phyloP scores from a whole-genome alignment of 495 filamentous ascomycete genomes.

The Penicillium mononematosum region DNA sequence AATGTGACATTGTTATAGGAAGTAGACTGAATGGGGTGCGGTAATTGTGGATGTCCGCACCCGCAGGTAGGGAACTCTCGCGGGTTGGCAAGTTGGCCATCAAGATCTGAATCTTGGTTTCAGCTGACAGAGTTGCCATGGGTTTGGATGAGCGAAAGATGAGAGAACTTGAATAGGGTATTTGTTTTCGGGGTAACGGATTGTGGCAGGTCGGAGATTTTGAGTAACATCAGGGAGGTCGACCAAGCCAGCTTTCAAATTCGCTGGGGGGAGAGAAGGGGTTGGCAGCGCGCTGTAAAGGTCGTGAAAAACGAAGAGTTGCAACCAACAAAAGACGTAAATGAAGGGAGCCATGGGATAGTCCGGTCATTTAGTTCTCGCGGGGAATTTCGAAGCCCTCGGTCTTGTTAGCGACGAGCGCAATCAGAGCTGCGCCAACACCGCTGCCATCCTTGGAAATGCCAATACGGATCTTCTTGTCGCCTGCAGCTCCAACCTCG shows the following conservation, averaged over 20 bases:
- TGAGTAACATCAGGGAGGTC: not conserved
- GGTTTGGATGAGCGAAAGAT: slow-evolving; percentile 4
- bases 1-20: slow-evolving; percentile 21
- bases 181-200: not conserved
- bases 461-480: slow-evolving; percentile 80
- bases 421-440: slow-evolving; percentile 89
- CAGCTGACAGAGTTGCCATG: slow-evolving; percentile 12
- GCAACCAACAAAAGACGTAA: not conserved
- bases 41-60: slow-evolving; percentile 6
- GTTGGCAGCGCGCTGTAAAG: not conserved
- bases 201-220: not conserved
- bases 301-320: not conserved
- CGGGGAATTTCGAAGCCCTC: slow-evolving; percentile 23
- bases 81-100: slow-evolving; percentile 1
- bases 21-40: not conserved
- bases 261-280: not conserved
- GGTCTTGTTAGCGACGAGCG: slow-evolving; percentile 61
- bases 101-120: slow-evolving; percentile 12
- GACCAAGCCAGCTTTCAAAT: not conserved
- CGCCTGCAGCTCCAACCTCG: slow-evolving; percentile 68
- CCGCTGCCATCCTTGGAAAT: slow-evolving; percentile 93
- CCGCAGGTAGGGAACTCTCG: slow-evolving; percentile 1
- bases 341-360: slow-evolving; percentile 5
- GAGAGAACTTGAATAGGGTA: not conserved
- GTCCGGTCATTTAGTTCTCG: slow-evolving; percentile 12